phyloP scores from a whole-genome alignment of 73 alveolate genomes.

The Blepharisma stoltei region DNA sequence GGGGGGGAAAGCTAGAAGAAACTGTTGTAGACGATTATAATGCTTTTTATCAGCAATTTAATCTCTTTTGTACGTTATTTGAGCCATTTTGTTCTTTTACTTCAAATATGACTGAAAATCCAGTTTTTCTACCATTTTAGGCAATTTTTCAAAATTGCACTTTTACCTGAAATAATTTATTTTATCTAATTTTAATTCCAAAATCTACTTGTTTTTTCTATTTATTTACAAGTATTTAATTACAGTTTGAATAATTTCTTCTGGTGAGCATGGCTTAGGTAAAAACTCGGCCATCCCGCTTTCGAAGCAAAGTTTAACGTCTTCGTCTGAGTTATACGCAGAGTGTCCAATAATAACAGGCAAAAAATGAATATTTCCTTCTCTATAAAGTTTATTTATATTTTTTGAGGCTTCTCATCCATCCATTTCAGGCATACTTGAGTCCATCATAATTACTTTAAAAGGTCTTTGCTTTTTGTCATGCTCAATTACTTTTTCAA shows the following conservation, averaged over 20 bases:
- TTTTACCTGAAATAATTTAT: too few relatives aligned
- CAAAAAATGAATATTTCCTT: not conserved
- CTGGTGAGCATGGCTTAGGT: slow-evolving; percentile 15
- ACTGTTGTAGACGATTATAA: too few relatives aligned
- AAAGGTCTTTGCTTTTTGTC: not conserved
- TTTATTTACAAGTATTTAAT: not conserved
- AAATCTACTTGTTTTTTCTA: too few relatives aligned
- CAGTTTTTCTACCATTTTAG: too few relatives aligned
- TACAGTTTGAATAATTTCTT: not conserved
- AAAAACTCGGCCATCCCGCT: not conserved
- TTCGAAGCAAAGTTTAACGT: not conserved
- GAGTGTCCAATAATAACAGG: slow-evolving; percentile 16
- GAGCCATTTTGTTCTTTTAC: too few relatives aligned
- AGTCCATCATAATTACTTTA: not conserved
- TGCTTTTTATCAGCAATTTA: too few relatives aligned
- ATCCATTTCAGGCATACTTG: not conserved
- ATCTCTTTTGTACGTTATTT: too few relatives aligned
- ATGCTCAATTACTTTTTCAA: slow-evolving; percentile 7
- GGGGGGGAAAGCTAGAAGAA: too few relatives aligned
- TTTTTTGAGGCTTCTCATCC: slow-evolving; percentile 11
- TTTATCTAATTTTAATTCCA: too few relatives aligned
- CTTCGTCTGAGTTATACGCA: slow-evolving; percentile 25
- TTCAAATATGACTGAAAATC: too few relatives aligned
- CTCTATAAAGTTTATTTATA: not conserved
- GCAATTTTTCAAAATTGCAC: too few relatives aligned